Evolutionary conservation across 1,284 basidiomycete genomes (phyloP).

Genomic region (Chalciporus sp.): DNA sequence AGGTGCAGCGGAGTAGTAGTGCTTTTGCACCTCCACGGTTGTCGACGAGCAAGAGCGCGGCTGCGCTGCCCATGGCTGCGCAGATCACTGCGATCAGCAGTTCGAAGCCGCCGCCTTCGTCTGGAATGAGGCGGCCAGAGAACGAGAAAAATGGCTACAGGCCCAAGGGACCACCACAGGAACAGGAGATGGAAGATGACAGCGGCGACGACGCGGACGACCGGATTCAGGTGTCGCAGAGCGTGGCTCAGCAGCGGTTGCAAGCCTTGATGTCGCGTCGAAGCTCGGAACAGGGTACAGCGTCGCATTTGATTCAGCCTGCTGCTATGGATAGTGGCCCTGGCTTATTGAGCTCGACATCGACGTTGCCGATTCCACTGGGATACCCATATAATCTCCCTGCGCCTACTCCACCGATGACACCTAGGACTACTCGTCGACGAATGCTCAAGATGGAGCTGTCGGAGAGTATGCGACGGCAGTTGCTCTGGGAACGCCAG

Average conservation of each 20-base stretch:
- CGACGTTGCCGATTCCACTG: conserved; percentile 57
- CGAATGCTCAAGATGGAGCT: conserved; percentile 86
- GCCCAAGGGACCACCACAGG: conserved; percentile 65
- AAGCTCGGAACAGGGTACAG: conserved; percentile 29
- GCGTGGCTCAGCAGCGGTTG: conserved; percentile 63
- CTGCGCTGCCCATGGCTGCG: conserved; percentile 65
- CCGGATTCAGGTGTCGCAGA: conserved; percentile 56
- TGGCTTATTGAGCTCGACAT: conserved; percentile 14
- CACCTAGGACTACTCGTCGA: conserved; percentile 82
- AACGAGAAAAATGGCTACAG: conserved; percentile 46
- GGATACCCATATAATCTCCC: conserved; percentile 77
- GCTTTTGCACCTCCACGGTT: conserved; percentile 38
- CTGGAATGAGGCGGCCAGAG: conserved; percentile 17
- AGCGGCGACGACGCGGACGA: conserved; percentile 56
- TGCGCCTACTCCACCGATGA: conserved; percentile 67
- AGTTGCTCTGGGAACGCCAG: conserved; percentile 85
- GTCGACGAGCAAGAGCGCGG: conserved; percentile 63
- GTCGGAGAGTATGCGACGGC: conserved; percentile 80
- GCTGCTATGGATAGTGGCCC: conserved; percentile 14
- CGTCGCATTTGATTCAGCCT: conserved; percentile 21
- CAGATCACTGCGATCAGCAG: conserved; percentile 49
- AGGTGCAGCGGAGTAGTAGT: conserved; percentile 32
- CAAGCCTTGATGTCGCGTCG: conserved; percentile 51
- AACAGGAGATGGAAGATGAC: conserved; percentile 70
- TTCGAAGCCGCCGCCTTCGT: conserved; percentile 25